phyloP scores from a whole-genome alignment of 2,329 filamentous ascomycete species.

The Neocucurbitaria cava region DNA sequence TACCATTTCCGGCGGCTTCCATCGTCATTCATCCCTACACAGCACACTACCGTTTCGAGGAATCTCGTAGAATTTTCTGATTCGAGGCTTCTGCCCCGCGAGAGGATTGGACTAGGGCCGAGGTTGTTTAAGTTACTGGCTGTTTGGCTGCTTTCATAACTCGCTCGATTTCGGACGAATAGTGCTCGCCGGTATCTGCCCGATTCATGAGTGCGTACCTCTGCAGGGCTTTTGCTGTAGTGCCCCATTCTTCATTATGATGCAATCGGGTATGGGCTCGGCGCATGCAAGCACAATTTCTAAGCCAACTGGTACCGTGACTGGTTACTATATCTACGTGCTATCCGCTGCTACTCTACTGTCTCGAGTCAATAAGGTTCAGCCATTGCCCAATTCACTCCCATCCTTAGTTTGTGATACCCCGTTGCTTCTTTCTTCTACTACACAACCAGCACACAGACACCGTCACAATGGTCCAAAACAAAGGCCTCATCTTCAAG shows the following conservation, averaged over 20 bases:
- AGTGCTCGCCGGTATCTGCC: constrained; percentile 15
- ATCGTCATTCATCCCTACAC: constrained; percentile 28
- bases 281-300: constrained; percentile 10
- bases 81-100: background rate
- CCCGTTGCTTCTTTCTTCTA: background rate
- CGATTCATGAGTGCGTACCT: constrained; percentile 2
- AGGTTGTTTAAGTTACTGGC: background rate
- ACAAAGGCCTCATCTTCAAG: constrained; percentile 80
- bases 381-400: background rate
- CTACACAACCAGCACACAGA: constrained; percentile 6
- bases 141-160: too few species aligned
- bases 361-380: constrained; percentile 2
- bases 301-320: constrained; percentile 6
- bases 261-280: constrained; percentile 19
- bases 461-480: constrained; percentile 60
- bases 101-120: background rate
- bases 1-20: constrained; percentile 18
- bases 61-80: constrained; percentile 10
- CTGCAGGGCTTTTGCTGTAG: background rate
- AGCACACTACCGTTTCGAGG: constrained; percentile 13
- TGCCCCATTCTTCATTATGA: constrained; percentile 17
- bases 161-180: constrained; percentile 2
- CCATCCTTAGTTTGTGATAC: constrained; percentile 1
- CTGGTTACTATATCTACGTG: constrained; percentile 18
- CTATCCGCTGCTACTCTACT: constrained; percentile 5